Evolutionary conservation across 805 yeast genomes (phyloP).

Genomic region (Pichia insulana): DNA sequence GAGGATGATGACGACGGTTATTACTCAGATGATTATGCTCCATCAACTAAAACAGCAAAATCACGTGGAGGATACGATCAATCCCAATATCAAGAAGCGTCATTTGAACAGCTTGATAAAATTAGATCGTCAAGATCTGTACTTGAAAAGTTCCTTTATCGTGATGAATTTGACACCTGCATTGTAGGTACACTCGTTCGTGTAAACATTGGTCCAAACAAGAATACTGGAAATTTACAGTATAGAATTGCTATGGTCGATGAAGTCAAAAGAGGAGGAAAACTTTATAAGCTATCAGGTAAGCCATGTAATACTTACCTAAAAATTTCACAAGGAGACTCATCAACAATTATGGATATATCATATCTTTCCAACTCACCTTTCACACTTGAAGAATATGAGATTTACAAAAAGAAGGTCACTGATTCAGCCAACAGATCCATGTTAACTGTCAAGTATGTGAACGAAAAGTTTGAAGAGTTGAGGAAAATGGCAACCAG

Average conservation of each 20-base stretch:
- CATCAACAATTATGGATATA: conserved; percentile 68
- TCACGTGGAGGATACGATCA: conserved; percentile 33
- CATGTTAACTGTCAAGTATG: conserved; percentile 55
- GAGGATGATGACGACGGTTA: conserved; percentile 30
- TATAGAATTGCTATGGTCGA: conserved; percentile 82
- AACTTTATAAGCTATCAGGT: conserved; percentile 34
- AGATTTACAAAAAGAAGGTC: conserved; percentile 54
- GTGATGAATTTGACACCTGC: conserved; percentile 68
- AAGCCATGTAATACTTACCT: conserved; percentile 45
- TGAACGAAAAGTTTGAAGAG: conserved; percentile 56
- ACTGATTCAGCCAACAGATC: conserved; percentile 41
- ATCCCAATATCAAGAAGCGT: conserved; percentile 33
- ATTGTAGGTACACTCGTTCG: conserved; percentile 73
- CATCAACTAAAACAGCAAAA: conserved; percentile 16
- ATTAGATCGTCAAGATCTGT: conserved; percentile 71
- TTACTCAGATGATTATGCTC: conserved; percentile 18
- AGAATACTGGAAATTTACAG: conserved; percentile 49
- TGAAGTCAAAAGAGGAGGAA: conserved; percentile 36
- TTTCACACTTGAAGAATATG: conserved; percentile 64
- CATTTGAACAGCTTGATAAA: conserved; percentile 52
- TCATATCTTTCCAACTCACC: conserved; percentile 72
- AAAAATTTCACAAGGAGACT: conserved; percentile 73
- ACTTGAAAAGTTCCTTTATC: conserved; percentile 66
- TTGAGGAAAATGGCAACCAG: conserved; percentile 54
- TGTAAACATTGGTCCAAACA: conserved; percentile 69